Conservation (phyloP, 2,329 filamentous ascomycete species). For the Penicillium sp. region DNA sequence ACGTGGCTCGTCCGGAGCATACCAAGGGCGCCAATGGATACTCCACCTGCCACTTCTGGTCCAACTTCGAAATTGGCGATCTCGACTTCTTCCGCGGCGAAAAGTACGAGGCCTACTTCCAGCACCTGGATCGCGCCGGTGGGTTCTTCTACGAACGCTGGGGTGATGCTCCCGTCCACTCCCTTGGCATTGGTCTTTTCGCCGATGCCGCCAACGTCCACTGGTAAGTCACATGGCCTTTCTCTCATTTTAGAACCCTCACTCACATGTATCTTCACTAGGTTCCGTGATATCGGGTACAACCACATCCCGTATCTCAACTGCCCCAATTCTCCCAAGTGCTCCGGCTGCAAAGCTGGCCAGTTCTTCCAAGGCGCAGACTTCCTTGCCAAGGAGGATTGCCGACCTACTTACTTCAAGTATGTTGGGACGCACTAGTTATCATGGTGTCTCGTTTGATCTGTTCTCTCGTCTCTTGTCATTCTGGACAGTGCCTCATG, state of each 20-base stretch:
- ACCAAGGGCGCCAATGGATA: conserved; percentile 83
- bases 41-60: conserved; percentile 99
- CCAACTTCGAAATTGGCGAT: conserved; percentile 95
- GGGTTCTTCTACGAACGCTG: conserved; percentile 99
- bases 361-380: conserved; percentile 84
- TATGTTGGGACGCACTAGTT: conserved; percentile 74
- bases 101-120: conserved; percentile 91
- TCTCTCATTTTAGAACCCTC: not conserved
- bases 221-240: conserved; percentile 60
- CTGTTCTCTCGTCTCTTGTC: conserved; percentile 11
- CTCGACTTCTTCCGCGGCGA: conserved; percentile 89
- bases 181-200: conserved; percentile 86
- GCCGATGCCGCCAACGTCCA: conserved; percentile 88
- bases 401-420: conserved; percentile 95
- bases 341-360: conserved; percentile 79
- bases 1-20: conserved; percentile 70
- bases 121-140: conserved; percentile 87
- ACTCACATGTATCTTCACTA: conserved; percentile 37
- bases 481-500: conserved; percentile 12
- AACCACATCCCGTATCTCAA: conserved; percentile 99
- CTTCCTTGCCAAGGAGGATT: conserved; percentile 87
- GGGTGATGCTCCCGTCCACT: conserved; percentile 97
- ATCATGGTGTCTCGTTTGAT: conserved; percentile 3
- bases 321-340: conserved; percentile 95
- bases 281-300: conserved; percentile 99